Evolutionary conservation across 1,284 basidiomycete genomes (phyloP), one percentile per base, ranked within the genome.

Genomic region (Sutorius eximius): DNA sequence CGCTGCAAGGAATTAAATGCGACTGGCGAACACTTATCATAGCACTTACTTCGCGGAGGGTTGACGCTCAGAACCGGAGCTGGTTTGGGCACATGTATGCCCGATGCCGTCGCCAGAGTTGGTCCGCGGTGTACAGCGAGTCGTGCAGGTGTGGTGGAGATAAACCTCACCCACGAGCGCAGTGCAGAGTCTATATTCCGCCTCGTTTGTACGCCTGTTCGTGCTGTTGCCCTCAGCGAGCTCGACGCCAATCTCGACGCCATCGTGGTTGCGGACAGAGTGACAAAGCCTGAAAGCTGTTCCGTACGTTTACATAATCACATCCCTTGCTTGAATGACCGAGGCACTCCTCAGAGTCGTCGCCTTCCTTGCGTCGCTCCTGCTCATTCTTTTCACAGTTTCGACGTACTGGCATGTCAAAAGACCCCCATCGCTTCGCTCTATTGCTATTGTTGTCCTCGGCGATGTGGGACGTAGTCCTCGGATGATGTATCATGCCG

Each of bases 401-500:
- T 61, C 54, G 13, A 57, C 42, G 6, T 63, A 59, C 42, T 13
- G 15, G 5, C 56, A 72, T 68, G 59, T 61, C 0, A 59, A 18
- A 20, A 63, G 71, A 47, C 65, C 73, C 20, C 80, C 81, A 36
- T 75, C 75, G 27, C 71, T 80, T 32, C 85, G 86, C 20, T 83
- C 89, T 1, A 91, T 93, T 12, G 91, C 87, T 1, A 86, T 99
- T 45, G 77, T 99, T 29, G 97, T 99, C 2, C 80, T 99, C 10
- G 97, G 97, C 8, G 97, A 99, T 73, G 86, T 99, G 47, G 97
- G 95, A 1, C 82, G 96, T 46, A 95, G 91, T 68, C 97, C 97
- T 10, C 82, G 97, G 37, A 98, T 98, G 93, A 97, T 98, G 91
- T 97, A 98, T 71, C 97, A 99, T 66, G 91, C 95, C 0, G 84